Base-by-base conservation (phyloP, 768 basidiomycete genomes). In the Russula lepida region DNA sequence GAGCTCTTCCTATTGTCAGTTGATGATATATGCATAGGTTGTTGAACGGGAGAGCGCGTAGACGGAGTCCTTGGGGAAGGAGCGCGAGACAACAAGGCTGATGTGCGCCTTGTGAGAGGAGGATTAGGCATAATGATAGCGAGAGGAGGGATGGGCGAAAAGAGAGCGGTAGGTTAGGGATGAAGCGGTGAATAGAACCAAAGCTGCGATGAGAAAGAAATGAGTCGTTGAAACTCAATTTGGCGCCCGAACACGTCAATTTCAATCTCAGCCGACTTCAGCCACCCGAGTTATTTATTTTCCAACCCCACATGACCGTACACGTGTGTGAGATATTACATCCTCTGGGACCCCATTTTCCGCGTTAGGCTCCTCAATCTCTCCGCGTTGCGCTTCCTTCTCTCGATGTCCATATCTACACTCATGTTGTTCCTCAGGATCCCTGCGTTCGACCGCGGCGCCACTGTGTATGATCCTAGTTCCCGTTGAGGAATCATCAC, bases 401-500 rank as follows among this genome's bases (percentile, higher is more conserved):
- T 78, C 66, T 86, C 86, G 58, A 84, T 80, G 70, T 92, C 89
- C 61, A 77, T 80, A 61, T 89, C 88, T 23, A 92, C 88, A 54
- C 84, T 86, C 32, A 71, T 66, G 66, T 78, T 85, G 53, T 71
- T 73, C 68, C 79, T 77, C 56, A 75, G 65, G 41, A 83, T 67
- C 2, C 85, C 86, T 5, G 79, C 73, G 55, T 80, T 84, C 55
- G 71, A 67, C 67, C 70, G 81, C 8, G 92, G 92, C 43, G 91
- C 92, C 28, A 93, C 82, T 0, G 87, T 88, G 72, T 92, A 95
- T 61, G 77, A 86, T 54, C 86, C 85, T 15, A 92, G 69, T 60
- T 88, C 81, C 56, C 85, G 75, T 71, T 88, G 81, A 2, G 92
- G 92, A 58, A 95, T 92, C 76, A 82, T 80, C 35, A 93, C 92